These are phyloP conservation scores for Septoria linicola DNA, from an alignment of 2,329 filamentous ascomycete species.

Conservation along the genomic window DNA sequence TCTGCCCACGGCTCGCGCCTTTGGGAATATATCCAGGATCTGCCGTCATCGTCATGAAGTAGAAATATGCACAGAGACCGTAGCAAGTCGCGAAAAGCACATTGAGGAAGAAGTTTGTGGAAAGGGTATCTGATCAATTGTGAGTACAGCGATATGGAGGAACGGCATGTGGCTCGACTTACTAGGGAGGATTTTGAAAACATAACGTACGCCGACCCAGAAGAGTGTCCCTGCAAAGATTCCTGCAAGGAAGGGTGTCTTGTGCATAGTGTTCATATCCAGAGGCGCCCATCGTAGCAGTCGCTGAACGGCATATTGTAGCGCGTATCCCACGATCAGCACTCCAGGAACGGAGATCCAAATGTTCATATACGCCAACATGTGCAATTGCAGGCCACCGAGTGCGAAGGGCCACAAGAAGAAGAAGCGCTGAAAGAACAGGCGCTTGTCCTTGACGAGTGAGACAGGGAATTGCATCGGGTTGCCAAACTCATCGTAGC, in stretches of 20 bases:
- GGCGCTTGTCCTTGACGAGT: conserved; percentile 72
- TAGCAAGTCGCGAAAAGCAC: conserved; percentile 67
- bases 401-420: conserved; percentile 85
- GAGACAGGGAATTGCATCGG: conserved; percentile 71
- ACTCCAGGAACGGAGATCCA: conserved; percentile 74
- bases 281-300: conserved; percentile 77
- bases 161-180: conserved; percentile 37
- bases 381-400: conserved; percentile 67
- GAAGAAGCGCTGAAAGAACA: conserved; percentile 79
- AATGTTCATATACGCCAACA: conserved; percentile 71
- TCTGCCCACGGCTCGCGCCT: conserved; percentile 81
- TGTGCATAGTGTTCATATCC: conserved; percentile 86
- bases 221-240: conserved; percentile 89
- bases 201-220: conserved; percentile 73
- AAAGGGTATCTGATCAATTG: conserved; percentile 59
- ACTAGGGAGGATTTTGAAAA: conserved; percentile 72
- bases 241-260: conserved; percentile 89
- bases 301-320: conserved; percentile 77
- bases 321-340: conserved; percentile 62
- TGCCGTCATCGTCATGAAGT: conserved; percentile 76
- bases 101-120: conserved; percentile 70
- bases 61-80: conserved; percentile 77
- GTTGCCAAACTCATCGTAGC: conserved; percentile 77
- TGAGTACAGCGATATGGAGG: conserved; percentile 17
- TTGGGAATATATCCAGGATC: conserved; percentile 95